Evolutionary conservation across 805 yeast genomes (phyloP), one percentile per base, ranked within the genome.

Genomic region (Wickerhamomyces mucosus): DNA sequence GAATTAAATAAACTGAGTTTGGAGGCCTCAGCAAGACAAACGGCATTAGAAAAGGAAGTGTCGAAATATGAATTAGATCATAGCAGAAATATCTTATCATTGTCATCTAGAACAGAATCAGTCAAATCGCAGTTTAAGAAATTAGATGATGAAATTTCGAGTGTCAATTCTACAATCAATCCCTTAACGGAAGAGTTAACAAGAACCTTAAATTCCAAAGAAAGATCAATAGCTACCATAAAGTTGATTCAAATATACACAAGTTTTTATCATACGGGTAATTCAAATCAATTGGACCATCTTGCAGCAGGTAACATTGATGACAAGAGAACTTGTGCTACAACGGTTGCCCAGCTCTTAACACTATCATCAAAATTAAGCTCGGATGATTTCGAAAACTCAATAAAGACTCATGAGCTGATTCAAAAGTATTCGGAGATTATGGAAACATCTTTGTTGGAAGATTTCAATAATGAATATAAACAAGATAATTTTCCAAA

Each of bases 161-260:
- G 63, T 19, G 77, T 80, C 5, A 65, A 77, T 1, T 60, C 67
- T 15, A 68, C 68, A 10, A 73, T 84, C 12, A 69, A 73, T 20
- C 88, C 94, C 0, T 51, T 84, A 36, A 84, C 86, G 12, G 80
- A 72, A 35, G 67, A 74, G 21, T 61, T 84, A 30, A 75, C 77
- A 35, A 69, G 69, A 32, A 74, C 80, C 17, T 77, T 88, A 9
- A 71, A 71, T 35, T 74, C 83, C 15, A 75, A 84, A 46, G 85
- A 82, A 43, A 70, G 82, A 32, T 77, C 94, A 6, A 61, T 65
- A 18, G 78, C 75, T 30, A 75, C 92, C 8, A 75, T 83, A 11
- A 78, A 78, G 38, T 59, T 89, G 31, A 75, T 85, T 18, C 65
- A 78, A 31, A 76, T 86, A 28, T 92, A 85, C 50, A 75, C 82